Conservation (phyloP, 75 land plant species). For the Chamaecyparis obtusa region DNA sequence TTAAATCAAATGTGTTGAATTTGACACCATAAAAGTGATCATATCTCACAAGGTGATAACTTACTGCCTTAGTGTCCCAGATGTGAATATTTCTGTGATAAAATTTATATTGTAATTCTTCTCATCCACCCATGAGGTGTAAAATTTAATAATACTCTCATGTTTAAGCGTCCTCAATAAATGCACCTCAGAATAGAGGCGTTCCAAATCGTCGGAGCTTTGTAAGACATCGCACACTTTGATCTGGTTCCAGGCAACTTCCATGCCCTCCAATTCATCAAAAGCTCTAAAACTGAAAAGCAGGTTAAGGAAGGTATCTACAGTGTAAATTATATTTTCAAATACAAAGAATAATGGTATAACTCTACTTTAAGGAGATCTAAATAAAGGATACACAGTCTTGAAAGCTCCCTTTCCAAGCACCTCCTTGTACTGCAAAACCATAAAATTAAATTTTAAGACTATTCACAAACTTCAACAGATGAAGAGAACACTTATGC, state of each 20-base stretch:
- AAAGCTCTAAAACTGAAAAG: conserved; percentile 75
- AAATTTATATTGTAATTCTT: conserved; percentile 40
- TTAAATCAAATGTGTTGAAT: conserved; percentile 56
- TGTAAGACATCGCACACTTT: conserved; percentile 71
- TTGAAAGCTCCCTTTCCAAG: conserved; percentile 89
- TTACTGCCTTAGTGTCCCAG: conserved; percentile 50
- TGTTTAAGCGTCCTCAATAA: conserved; percentile 89
- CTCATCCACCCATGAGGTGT: conserved; percentile 81
- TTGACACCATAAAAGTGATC: conserved; percentile 64
- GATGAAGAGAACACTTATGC: not conserved
- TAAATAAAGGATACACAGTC: conserved; percentile 80
- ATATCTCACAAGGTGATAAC: conserved; percentile 56
- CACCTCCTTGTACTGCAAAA: conserved; percentile 76
- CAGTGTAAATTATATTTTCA: conserved; percentile 6
- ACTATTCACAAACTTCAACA: not conserved
- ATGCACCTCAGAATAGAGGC: conserved; percentile 81
- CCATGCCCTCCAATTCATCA: conserved; percentile 94
- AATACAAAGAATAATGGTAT: not conserved
- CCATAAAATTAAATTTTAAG: not conserved
- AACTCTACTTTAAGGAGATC: not conserved
- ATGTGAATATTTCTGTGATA: conserved; percentile 50
- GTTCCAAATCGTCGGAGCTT: conserved; percentile 66
- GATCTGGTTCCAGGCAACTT: conserved; percentile 98
- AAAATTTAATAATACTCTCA: conserved; percentile 90
- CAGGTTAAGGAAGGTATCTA: conserved; percentile 21